phyloP scores from a whole-genome alignment of 805 yeast genomes.

The Candida orba region DNA sequence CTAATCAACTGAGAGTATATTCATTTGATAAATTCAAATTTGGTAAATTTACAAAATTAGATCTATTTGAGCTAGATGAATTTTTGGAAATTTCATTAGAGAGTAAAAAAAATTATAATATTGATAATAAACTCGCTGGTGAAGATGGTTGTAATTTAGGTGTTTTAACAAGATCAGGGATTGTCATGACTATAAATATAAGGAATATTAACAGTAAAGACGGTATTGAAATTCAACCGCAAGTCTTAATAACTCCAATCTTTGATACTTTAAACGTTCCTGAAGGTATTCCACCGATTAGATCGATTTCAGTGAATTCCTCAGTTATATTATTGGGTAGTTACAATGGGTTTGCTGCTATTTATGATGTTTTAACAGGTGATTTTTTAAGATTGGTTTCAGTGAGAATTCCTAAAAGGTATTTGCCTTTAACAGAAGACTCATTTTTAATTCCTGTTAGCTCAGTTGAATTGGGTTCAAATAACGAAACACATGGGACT shows the following conservation, averaged over 20 bases:
- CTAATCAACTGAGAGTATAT: conserved; percentile 1
- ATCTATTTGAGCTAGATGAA: conserved; percentile 3
- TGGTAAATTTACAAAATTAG: conserved; percentile 7
- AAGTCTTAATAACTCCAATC: conserved; percentile 5
- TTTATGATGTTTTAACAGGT: conserved; percentile 19
- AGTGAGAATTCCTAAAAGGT: conserved; percentile 14
- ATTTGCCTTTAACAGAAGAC: conserved; percentile 6
- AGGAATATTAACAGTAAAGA: conserved; percentile 8
- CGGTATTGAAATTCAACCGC: neutral
- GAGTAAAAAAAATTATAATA: neutral
- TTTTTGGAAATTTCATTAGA: conserved; percentile 15
- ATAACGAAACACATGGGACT: conserved; percentile 14
- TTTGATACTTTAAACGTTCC: conserved; percentile 15
- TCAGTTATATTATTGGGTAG: conserved; percentile 17
- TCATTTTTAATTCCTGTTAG: conserved; percentile 13
- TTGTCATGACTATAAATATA: conserved; percentile 13
- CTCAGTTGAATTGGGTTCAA: conserved; percentile 9
- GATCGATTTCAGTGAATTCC: conserved; percentile 18
- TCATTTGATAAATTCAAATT: conserved; percentile 10
- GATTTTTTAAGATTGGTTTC: conserved; percentile 12
- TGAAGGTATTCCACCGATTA: conserved; percentile 11
- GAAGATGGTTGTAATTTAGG: conserved; percentile 23
- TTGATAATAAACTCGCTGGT: conserved; percentile 15
- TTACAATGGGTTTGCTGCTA: conserved; percentile 20
- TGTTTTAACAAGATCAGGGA: conserved; percentile 7